These are phyloP conservation scores for Actinomucor elegans DNA, from an alignment of 371 early-diverging fungal species.

Conservation along the genomic window DNA sequence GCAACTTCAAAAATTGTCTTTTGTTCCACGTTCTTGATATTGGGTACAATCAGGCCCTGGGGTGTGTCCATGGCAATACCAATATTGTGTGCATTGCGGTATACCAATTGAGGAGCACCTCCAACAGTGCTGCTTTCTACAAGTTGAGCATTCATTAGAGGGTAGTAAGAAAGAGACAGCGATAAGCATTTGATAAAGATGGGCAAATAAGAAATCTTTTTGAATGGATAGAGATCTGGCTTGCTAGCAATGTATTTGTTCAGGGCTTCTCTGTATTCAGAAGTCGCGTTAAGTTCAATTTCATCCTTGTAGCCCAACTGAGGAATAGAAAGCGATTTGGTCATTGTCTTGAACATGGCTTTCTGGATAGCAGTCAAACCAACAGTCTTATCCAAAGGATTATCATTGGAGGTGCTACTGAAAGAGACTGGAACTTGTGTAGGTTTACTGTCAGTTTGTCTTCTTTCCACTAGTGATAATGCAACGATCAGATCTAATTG, in stretches of 20 bases:
- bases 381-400: too few species aligned
- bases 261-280: slow-evolving; percentile 62
- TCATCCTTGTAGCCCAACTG: slow-evolving; percentile 94
- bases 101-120: slow-evolving; percentile 46
- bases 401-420: too few species aligned
- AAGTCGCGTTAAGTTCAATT: slow-evolving; percentile 66
- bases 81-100: slow-evolving; percentile 81
- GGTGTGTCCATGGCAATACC: slow-evolving; percentile 97
- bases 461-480: background rate
- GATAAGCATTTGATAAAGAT: slow-evolving; percentile 91
- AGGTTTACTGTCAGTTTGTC: too few species aligned
- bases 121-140: background rate
- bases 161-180: slow-evolving; percentile 74
- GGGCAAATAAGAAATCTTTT: slow-evolving; percentile 90
- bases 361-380: slow-evolving; percentile 82
- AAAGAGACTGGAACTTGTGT: too few species aligned
- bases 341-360: slow-evolving; percentile 95
- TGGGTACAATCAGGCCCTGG: slow-evolving; percentile 88
- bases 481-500: too few species aligned
- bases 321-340: slow-evolving; percentile 85
- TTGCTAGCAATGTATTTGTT: slow-evolving; percentile 53
- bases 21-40: slow-evolving; percentile 83
- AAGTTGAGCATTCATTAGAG: slow-evolving; percentile 74
- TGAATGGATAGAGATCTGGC: slow-evolving; percentile 39
- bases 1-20: slow-evolving; percentile 88